A percentile compares a stretch with the other conserved stretches of the same genome.
Evolutionary conservation across 768 basidiomycete species (phyloP).

Genomic region (Pilatotrama ljubarskyi): DNA sequence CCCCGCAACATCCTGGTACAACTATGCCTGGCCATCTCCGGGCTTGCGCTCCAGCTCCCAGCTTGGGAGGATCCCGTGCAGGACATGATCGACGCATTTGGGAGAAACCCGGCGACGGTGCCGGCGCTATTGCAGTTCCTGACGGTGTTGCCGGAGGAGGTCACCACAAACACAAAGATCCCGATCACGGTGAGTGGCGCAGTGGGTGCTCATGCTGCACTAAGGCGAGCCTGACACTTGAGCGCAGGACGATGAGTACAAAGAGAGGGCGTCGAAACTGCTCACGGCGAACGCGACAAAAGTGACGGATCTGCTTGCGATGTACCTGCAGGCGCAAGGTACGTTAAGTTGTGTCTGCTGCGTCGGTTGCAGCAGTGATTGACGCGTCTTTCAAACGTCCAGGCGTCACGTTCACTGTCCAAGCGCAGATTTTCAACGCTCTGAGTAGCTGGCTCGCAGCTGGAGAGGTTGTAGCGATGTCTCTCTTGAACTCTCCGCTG

Average conservation of each 20-base stretch:
- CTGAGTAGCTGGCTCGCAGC: constrained; percentile 85
- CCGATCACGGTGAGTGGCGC: constrained; percentile 73
- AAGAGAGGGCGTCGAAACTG: constrained; percentile 57
- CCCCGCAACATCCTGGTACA: constrained; percentile 86
- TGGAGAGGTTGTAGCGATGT: constrained; percentile 71
- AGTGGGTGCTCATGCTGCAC: constrained; percentile 1
- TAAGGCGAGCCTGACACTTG: constrained; percentile 1
- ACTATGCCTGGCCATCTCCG: constrained; percentile 85
- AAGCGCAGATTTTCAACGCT: constrained; percentile 80
- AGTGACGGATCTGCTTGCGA: constrained; percentile 74
- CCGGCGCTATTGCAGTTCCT: constrained; percentile 86
- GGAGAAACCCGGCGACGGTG: constrained; percentile 80
- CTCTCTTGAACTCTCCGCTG: constrained; percentile 74
- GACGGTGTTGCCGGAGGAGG: constrained; percentile 88
- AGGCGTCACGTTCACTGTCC: constrained; percentile 84
- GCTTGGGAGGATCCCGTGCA: constrained; percentile 83
- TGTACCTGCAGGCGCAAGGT: constrained; percentile 92
- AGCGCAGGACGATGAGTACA: constrained; percentile 72
- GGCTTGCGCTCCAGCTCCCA: constrained; percentile 86
- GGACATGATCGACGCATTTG: constrained; percentile 81
- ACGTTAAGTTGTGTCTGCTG: constrained; percentile 29
- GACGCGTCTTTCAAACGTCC: constrained; percentile 1
- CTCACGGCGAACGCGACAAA: constrained; percentile 67
- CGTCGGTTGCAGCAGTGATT: not conserved
- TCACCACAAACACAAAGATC: constrained; percentile 80